phyloP scores from a whole-genome alignment of 2,329 filamentous ascomycete species.

The Colletotrichum tanaceti region DNA sequence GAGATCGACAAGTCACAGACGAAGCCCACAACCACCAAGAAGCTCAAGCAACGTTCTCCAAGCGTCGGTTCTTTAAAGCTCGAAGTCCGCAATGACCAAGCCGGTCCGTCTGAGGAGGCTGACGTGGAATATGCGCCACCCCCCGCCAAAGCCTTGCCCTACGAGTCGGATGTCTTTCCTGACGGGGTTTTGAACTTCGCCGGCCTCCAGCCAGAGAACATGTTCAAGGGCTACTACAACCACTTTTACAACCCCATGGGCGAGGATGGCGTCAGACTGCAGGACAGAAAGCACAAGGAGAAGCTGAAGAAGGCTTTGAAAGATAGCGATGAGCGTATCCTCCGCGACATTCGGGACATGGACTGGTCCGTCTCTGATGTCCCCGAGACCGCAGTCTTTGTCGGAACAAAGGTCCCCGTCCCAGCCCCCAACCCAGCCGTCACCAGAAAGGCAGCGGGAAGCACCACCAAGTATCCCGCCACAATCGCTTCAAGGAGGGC shows the following conservation, averaged over 20 bases:
- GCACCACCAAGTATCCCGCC: conserved; percentile 31
- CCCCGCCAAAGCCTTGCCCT: conserved; percentile 71
- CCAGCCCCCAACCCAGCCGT: conserved; percentile 40
- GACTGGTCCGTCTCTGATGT: conserved; percentile 71
- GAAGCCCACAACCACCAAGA: conserved; percentile 70
- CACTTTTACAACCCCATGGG: conserved; percentile 73
- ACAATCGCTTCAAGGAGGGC: conserved; percentile 62
- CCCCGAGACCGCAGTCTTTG: conserved; percentile 56
- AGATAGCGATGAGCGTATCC: conserved; percentile 74
- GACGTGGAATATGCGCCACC: conserved; percentile 94
- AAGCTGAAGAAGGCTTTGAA: conserved; percentile 62
- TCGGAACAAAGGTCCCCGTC: conserved; percentile 48
- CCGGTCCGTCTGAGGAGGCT: conserved; percentile 64
- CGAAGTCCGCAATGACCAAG: conserved; percentile 68
- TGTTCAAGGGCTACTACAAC: conserved; percentile 71
- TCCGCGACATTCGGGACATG: conserved; percentile 72
- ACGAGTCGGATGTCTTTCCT: conserved; percentile 77
- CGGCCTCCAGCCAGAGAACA: conserved; percentile 67
- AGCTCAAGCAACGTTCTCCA: conserved; percentile 67
- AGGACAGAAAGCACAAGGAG: conserved; percentile 70
- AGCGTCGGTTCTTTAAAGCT: conserved; percentile 69
- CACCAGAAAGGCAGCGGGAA: conserved; percentile 43
- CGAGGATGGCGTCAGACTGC: conserved; percentile 72
- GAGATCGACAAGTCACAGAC: conserved; percentile 72
- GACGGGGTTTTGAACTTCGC: conserved; percentile 67